Evolutionary conservation across 2,329 filamentous ascomycete genomes (phyloP), one percentile per base, ranked within the genome.

Genomic region (Botrytis cinerea): DNA sequence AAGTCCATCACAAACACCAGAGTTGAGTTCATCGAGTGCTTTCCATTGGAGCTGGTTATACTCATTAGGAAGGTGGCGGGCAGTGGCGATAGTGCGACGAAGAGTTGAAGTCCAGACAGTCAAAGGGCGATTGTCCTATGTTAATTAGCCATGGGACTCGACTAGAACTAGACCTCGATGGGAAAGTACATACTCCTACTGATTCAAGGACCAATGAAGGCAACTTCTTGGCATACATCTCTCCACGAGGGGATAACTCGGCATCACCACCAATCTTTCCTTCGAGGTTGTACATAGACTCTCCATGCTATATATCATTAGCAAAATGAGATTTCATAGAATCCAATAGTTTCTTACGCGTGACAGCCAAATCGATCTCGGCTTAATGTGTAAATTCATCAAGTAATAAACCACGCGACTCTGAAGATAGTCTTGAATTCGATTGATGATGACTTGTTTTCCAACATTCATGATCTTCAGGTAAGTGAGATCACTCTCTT

Each of bases 1-100:
- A 82, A 98, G 90, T 72, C 95, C 95, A 80, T 99, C 96, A 84
- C 96, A 99, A 66, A 98, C 93, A 69, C 96, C 96, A 1, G 94
- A 95, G 82, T 99, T 96, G 54, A 99, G 91, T 84, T 99, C 96
- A 80, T 99, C 96, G 4, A 99, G 89, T 0, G 96, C 96, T 85
- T 99, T 99, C 96, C 96, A 99, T 83, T 98, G 94, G 22, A 99
- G 87, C 82, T 98, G 97, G 81, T 98, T 95, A 83, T 95, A 98
- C 74, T 93, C 87, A 20, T 86, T 84, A 3, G 93, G 91, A 1
- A 99, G 89, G 83, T 93, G 93, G 69, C 93, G 91, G 22, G 95
- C 92, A 0, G 95, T 98, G 76, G 96, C 92, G 78, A 97, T 98
- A 22, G 96, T 99, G 74, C 96, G 92, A 82, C 89, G 90, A 54